A percentile compares a stretch with the other conserved stretches of the same genome.
Conservation (phyloP, 768 basidiomycete genomes). For the Boletus reticulatus region DNA sequence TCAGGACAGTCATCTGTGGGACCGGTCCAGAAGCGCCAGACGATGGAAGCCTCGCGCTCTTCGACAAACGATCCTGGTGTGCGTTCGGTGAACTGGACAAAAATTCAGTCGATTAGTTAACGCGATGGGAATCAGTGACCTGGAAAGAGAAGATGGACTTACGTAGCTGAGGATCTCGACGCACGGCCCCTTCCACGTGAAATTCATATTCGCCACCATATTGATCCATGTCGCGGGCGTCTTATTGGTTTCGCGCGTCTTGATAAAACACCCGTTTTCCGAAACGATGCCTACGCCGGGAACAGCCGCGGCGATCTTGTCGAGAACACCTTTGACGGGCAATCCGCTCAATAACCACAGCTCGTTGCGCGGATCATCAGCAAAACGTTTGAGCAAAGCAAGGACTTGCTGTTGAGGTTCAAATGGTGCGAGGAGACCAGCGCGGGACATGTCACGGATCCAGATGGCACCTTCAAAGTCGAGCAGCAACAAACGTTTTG, state of each 20-base stretch:
- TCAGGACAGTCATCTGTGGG: slow-evolving; percentile 48
- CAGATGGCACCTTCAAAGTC: slow-evolving; percentile 85
- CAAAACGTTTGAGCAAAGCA: slow-evolving; percentile 52
- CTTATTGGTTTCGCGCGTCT: slow-evolving; percentile 41
- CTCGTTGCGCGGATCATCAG: slow-evolving; percentile 65
- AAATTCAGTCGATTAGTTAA: background rate
- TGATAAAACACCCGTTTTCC: slow-evolving; percentile 87
- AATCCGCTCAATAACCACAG: slow-evolving; percentile 84
- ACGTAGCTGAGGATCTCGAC: slow-evolving; percentile 85
- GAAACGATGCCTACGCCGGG: slow-evolving; percentile 80
- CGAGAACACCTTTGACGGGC: slow-evolving; percentile 59
- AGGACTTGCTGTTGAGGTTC: slow-evolving; percentile 40
- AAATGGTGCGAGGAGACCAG: slow-evolving; percentile 41
- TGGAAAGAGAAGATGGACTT: slow-evolving; percentile 28
- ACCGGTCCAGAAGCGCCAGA: slow-evolving; percentile 84
- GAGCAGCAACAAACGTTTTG: slow-evolving; percentile 63
- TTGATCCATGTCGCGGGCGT: slow-evolving; percentile 60
- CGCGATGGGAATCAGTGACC: background rate
- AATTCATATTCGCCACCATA: slow-evolving; percentile 75
- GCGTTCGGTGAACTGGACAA: slow-evolving; percentile 77
- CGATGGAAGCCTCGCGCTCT: slow-evolving; percentile 75
- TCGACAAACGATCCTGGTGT: slow-evolving; percentile 86
- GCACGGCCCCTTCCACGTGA: slow-evolving; percentile 79
- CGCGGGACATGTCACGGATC: slow-evolving; percentile 53
- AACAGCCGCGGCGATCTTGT: slow-evolving; percentile 55